These are phyloP conservation scores for Rhodotorula kratochvilovae DNA, from an alignment of 768 basidiomycete genomes.

Conservation along the genomic window DNA sequence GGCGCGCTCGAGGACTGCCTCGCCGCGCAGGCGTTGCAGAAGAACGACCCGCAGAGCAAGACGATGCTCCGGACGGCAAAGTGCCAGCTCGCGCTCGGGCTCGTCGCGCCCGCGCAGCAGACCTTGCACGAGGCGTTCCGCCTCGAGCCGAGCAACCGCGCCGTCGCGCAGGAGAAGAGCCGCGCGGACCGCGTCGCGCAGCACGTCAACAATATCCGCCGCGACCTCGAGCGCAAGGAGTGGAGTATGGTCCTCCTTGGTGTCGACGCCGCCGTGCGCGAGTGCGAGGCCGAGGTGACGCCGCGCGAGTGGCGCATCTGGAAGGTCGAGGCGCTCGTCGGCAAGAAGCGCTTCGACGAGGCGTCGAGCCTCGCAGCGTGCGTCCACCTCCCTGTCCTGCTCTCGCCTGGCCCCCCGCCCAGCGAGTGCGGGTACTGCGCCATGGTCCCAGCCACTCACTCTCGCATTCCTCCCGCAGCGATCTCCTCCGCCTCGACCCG, in stretches of 20 bases:
- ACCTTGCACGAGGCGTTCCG: conserved; percentile 61
- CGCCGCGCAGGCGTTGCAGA: conserved; percentile 63
- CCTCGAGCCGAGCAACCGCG: conserved; percentile 61
- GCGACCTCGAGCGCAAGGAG: conserved; percentile 58
- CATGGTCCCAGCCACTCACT: background rate
- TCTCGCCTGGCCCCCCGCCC: too few species aligned
- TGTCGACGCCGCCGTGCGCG: conserved; percentile 61
- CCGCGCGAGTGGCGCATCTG: conserved; percentile 76
- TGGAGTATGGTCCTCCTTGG: conserved; percentile 77
- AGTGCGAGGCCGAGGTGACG: conserved; percentile 67
- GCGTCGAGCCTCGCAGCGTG: conserved; percentile 71
- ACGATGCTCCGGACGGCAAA: conserved; percentile 75
- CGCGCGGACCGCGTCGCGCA: conserved; percentile 57
- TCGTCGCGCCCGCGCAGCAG: conserved; percentile 62
- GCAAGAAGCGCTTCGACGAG: conserved; percentile 66
- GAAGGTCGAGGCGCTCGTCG: conserved; percentile 72
- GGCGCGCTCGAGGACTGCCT: conserved; percentile 74
- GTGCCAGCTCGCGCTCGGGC: conserved; percentile 76
- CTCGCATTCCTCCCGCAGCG: conserved; percentile 51
- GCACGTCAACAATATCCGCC: conserved; percentile 39
- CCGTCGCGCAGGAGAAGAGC: conserved; percentile 61
- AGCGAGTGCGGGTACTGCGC: background rate
- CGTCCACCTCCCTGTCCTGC: conserved; percentile 44
- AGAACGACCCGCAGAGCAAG: conserved; percentile 61
- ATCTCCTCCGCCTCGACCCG: conserved; percentile 65